Base-by-base conservation (phyloP, 805 yeast species). In the Wickerhamiella qilinensis region DNA sequence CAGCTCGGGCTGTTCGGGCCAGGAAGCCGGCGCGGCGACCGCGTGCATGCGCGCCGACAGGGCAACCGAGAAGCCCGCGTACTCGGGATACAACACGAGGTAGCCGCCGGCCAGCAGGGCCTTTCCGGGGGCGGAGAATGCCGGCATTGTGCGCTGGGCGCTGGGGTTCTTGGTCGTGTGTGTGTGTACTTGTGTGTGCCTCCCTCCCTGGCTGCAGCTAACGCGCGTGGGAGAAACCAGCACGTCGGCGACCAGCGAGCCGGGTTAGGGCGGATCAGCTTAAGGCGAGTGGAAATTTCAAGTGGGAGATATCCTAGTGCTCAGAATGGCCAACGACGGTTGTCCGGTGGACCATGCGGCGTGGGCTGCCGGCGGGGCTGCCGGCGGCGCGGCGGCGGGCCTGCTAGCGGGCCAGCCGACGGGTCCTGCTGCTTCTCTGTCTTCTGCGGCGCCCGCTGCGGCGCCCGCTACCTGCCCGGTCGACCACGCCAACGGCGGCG, bases 101-200 rank as follows among this genome's bases (percentile, higher is more conserved):
- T 91, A 91, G 0, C 98, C 98, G 16, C 98, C 98, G 1, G 91
- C 95, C 11, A 91, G 50, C 20, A 91, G 63, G 1, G 96, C 97
- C 56, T 91, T 91, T 0, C 97, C 96, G 0, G 98, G 96, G 0
- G 97, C 93, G 52, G 94, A 80, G 54, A 73, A 88, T 7, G 77
- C 82, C 14, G 30, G 30, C 39, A 33, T 37, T 4, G 16, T n/a
- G n/a, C n/a, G n/a, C n/a, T n/a, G n/a, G n/a, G n/a, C n/a, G n/a
- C n/a, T n/a, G n/a, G n/a, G n/a, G n/a, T n/a, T n/a, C n/a, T n/a
- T n/a, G n/a, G n/a, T n/a, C n/a, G n/a, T n/a, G n/a, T n/a, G n/a
- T n/a, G n/a, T n/a, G n/a, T n/a, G n/a, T n/a, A n/a, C n/a, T n/a
- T n/a, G n/a, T n/a, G n/a, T n/a, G n/a, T n/a, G n/a, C n/a, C n/a